A percentile compares a stretch with the other conserved stretches of the same genome.
These are phyloP conservation scores for Coprinellus micaceus DNA, from an alignment of 768 basidiomycete genomes.

Conservation along the genomic window DNA sequence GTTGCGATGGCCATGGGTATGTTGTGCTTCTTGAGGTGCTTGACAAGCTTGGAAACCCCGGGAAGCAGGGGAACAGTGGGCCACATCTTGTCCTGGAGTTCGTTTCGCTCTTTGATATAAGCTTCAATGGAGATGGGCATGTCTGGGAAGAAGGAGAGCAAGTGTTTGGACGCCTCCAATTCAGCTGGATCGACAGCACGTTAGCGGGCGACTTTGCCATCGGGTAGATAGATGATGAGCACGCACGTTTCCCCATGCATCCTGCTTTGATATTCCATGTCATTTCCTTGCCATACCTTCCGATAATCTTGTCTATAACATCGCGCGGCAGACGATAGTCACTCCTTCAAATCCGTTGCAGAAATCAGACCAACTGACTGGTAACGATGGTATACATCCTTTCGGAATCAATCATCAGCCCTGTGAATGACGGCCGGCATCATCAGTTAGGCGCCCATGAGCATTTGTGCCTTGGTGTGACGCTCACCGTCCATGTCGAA, in stretches of 20 bases:
- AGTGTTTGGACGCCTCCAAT: conserved; percentile 56
- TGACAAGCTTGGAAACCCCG: conserved; percentile 64
- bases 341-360: background rate
- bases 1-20: conserved; percentile 84
- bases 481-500: conserved; percentile 69
- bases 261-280: conserved; percentile 89
- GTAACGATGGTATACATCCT: conserved; percentile 74
- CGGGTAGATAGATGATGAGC: background rate
- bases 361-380: conserved; percentile 42
- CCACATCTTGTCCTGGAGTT: conserved; percentile 63
- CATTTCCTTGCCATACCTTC: conserved; percentile 69
- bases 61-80: conserved; percentile 70
- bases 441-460: background rate
- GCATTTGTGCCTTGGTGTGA: too few species aligned
- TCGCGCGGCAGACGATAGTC: background rate
- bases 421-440: conserved; percentile 26
- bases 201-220: background rate
- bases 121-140: conserved; percentile 61
- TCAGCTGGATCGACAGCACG: conserved; percentile 45
- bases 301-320: conserved; percentile 67
- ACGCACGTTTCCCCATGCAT: conserved; percentile 79
- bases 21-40: conserved; percentile 60
- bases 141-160: conserved; percentile 74
- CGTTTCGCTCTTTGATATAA: conserved; percentile 55
- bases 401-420: conserved; percentile 76